Evolutionary conservation across 1,284 basidiomycete species (phyloP).

Genomic region (Neolentinus lepideus): DNA sequence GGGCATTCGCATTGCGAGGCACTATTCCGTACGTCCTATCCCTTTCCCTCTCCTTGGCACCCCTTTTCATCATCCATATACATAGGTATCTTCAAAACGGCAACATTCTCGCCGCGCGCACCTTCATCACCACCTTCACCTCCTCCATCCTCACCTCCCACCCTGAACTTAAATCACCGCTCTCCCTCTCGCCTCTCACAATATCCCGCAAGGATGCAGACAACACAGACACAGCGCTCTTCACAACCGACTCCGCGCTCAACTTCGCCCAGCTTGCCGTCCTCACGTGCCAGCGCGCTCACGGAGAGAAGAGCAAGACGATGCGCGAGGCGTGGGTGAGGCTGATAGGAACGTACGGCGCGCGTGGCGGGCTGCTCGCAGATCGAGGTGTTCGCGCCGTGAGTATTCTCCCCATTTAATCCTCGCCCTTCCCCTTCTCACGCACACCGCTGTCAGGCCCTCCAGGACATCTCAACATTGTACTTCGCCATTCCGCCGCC

Average conservation of each 20-base stretch:
- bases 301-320: constrained; percentile 64
- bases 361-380: constrained; percentile 52
- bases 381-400: constrained; percentile 72
- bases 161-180: constrained; percentile 21
- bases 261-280: constrained; percentile 89
- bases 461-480: constrained; percentile 54
- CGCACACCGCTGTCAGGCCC: constrained; percentile 16
- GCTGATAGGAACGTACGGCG: constrained; percentile 77
- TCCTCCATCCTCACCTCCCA: constrained; percentile 44
- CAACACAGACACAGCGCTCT: constrained; percentile 54
- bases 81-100: constrained; percentile 78
- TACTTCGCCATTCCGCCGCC: constrained; percentile 81
- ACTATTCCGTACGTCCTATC: constrained; percentile 66
- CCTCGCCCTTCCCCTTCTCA: constrained; percentile 2
- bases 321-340: constrained; percentile 78
- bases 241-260: constrained; percentile 67
- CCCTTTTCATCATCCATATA: constrained; percentile 1
- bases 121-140: constrained; percentile 76
- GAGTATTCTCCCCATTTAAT: constrained; percentile 17
- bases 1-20: constrained; percentile 76
- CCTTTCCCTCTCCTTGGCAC: background rate
- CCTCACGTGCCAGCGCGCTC: constrained; percentile 75
- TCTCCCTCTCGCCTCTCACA: constrained; percentile 32
- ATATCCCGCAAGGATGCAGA: constrained; percentile 27
- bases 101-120: constrained; percentile 79